phyloP scores from a whole-genome alignment of 2,329 filamentous ascomycete genomes.

The Pseudocercospora musae region DNA sequence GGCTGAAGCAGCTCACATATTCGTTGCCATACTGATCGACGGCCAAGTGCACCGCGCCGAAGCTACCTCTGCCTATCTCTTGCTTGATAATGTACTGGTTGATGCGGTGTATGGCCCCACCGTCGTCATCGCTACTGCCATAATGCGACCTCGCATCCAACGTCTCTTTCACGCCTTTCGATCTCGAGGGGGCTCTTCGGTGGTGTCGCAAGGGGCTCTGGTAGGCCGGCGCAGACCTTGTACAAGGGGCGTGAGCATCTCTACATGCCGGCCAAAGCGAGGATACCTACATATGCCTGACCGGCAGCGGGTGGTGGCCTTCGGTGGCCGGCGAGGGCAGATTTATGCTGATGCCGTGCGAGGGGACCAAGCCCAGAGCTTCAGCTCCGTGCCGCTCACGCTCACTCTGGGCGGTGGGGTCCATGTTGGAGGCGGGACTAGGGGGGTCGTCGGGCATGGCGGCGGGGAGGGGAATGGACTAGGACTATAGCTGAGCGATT shows the following conservation, averaged over 20 bases:
- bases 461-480: constrained; percentile 4
- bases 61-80: constrained; percentile 95
- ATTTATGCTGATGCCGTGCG: constrained; percentile 48
- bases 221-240: constrained; percentile 57
- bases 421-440: constrained; percentile 1
- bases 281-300: constrained; percentile 50
- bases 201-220: constrained; percentile 65
- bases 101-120: constrained; percentile 76
- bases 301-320: constrained; percentile 31
- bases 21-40: constrained; percentile 86
- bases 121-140: constrained; percentile 78
- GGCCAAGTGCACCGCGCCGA: constrained; percentile 87
- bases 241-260: constrained; percentile 25
- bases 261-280: constrained; percentile 7
- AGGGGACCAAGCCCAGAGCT: constrained; percentile 40
- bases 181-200: constrained; percentile 57
- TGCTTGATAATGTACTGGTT: constrained; percentile 94
- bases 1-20: constrained; percentile 64
- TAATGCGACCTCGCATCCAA: constrained; percentile 86
- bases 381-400: constrained; percentile 18
- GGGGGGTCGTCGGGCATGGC: constrained; percentile 12
- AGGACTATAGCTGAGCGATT: constrained; percentile 1
- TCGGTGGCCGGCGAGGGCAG: constrained; percentile 40
- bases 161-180: constrained; percentile 75
- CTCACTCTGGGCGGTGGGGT: constrained; percentile 9